Percentiles rank a stretch among this genome's conserved stretches.
Conservation (phyloP, 331 rosid species). For the Phaseolus coccineus region DNA sequence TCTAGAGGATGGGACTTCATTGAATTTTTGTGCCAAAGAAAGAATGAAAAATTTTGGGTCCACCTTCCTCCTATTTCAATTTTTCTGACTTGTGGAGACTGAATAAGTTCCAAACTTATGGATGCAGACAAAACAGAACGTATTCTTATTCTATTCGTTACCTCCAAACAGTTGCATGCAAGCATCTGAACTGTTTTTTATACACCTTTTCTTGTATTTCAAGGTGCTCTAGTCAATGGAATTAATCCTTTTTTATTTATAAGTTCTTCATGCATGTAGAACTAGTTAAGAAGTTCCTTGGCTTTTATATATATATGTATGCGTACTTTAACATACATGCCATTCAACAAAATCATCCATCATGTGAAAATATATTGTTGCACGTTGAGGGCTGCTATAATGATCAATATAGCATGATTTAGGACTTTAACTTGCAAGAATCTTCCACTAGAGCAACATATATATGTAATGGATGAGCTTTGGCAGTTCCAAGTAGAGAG, state of each 20-base stretch:
- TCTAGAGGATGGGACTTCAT: constrained; percentile 50
- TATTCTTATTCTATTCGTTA: constrained; percentile 73
- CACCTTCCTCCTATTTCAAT: constrained; percentile 42
- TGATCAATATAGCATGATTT: constrained; percentile 33
- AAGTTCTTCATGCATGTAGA: constrained; percentile 51
- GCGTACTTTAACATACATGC: constrained; percentile 34
- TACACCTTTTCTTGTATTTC: constrained; percentile 30
- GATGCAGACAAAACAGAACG: constrained; percentile 78
- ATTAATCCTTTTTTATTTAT: constrained; percentile 45
- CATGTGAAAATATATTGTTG: constrained; percentile 5
- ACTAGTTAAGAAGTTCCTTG: constrained; percentile 40
- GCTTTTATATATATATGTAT: constrained; percentile 40
- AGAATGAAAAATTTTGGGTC: constrained; percentile 50
- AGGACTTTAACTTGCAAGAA: constrained; percentile 50
- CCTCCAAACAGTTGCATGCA: constrained; percentile 63
- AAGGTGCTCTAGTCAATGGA: constrained; percentile 68
- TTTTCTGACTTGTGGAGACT: constrained; percentile 44
- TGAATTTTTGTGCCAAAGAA: constrained; percentile 50
- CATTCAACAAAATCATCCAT: constrained; percentile 35
- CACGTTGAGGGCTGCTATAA: constrained; percentile 42
- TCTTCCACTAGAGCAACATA: constrained; percentile 49
- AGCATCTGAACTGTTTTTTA: constrained; percentile 52
- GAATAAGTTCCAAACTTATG: constrained; percentile 87
- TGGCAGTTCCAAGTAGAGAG: constrained; percentile 57
- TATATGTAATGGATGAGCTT: constrained; percentile 44